Base-by-base conservation (phyloP, 2,329 filamentous ascomycete species). In the Cladorrhinum sp. region DNA sequence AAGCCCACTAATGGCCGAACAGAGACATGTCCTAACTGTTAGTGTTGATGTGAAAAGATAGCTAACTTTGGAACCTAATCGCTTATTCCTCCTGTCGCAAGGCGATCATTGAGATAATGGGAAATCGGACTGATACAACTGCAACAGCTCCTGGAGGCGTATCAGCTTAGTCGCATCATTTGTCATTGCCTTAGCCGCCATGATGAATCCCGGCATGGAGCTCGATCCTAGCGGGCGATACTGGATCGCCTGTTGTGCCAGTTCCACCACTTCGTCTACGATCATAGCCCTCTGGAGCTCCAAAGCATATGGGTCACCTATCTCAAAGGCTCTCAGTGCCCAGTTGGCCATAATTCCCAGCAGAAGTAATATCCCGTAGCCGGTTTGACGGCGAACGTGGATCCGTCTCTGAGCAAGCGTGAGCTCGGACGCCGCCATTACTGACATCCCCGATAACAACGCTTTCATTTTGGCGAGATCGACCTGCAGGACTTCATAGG, bases 151-250 rank as follows among this genome's bases (percentile, higher is more conserved):
- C 18, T 63, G 29, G 27, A 60, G 20, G 23, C 36, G 18, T 1
- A n/a, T 36, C 20, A 41, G 50, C n/a, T 22, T 57, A 4, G 18
- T 23, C 18, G 22, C 25, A 12, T 79, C 77, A 2, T 71, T 70
- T 2, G 66, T 65, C 22, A 64, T 61, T 0, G 66, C 64, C 68
- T 68, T 72, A 0, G 67, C 71, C 1, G 68, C 58, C 8, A 70
- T 50, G 2, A 74, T 61, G 10, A 64, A 67, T 1, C 69, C 56
- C 4, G 70, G 68, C 25, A 71, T 64, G 22, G 70, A 68, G 27
- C 66, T 66, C 6, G 71, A 67, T 1, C 69, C 72, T 1, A 73
- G 50, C 4, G 72, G 71, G 7, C 68, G 53, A 50, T 69, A 68
- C 12, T 55, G 41, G 13, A 55, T 25, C 1, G 67, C 67, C 10